phyloP scores from a whole-genome alignment of 345 rosid species.

The Durio zibethinus region DNA sequence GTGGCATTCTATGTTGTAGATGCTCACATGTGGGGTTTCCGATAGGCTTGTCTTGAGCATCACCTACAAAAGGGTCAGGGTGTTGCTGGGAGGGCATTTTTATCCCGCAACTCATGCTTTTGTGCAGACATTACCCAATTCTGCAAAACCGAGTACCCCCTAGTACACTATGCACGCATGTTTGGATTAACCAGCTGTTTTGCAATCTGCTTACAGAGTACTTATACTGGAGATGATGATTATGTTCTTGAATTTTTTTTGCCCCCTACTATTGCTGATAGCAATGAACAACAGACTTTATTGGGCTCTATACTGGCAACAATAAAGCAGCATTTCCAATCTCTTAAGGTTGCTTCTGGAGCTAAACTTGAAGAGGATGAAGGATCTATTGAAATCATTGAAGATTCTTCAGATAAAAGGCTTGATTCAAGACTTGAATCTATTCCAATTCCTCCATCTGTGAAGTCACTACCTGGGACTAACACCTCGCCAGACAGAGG shows the following conservation, averaged over 20 bases:
- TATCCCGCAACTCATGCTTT: conserved; percentile 71
- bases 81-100: conserved; percentile 83
- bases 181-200: conserved; percentile 71
- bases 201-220: conserved; percentile 76
- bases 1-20: conserved; percentile 82
- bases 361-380: conserved; percentile 51
- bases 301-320: conserved; percentile 67
- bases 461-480: conserved; percentile 33
- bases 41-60: conserved; percentile 91
- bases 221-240: conserved; percentile 74
- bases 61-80: conserved; percentile 96
- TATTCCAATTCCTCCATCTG: conserved; percentile 35
- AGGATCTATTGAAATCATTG: conserved; percentile 58
- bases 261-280: conserved; percentile 48
- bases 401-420: conserved; percentile 46
- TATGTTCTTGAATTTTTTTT: conserved; percentile 85
- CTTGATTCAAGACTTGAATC: conserved; percentile 47
- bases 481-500: conserved; percentile 22
- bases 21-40: conserved; percentile 91
- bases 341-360: conserved; percentile 76
- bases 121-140: conserved; percentile 63
- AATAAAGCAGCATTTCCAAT: conserved; percentile 73
- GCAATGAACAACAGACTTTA: conserved; percentile 47
- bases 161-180: conserved; percentile 97
- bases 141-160: conserved; percentile 84